Evolutionary conservation across 164 flowering plant species (phyloP).

Genomic region (Macadamia tetraphylla): DNA sequence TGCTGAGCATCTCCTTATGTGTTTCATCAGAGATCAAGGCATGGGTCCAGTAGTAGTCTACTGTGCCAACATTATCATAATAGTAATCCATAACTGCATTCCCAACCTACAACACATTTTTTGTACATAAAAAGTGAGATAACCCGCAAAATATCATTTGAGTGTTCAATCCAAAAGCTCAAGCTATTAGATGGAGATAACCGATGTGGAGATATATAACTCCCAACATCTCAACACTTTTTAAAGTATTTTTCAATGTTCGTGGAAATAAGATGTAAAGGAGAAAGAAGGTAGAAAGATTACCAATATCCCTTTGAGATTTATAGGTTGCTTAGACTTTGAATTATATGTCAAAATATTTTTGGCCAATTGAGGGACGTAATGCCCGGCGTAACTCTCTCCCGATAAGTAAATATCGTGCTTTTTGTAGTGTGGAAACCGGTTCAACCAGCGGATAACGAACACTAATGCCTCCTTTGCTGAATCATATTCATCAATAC

Average conservation of each 20-base stretch:
- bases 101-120: slow-evolving; percentile 46
- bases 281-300: background rate
- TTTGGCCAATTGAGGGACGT: slow-evolving; percentile 78
- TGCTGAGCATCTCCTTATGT: slow-evolving; percentile 47
- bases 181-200: background rate
- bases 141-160: background rate
- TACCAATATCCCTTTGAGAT: slow-evolving; percentile 85
- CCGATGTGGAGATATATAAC: too few species aligned
- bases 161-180: too few species aligned
- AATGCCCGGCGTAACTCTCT: slow-evolving; percentile 96
- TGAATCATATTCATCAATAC: slow-evolving; percentile 21
- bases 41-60: slow-evolving; percentile 92
- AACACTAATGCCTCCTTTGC: slow-evolving; percentile 75
- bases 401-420: slow-evolving; percentile 70
- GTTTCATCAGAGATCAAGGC: slow-evolving; percentile 85
- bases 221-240: too few species aligned
- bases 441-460: slow-evolving; percentile 61
- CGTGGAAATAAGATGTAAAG: too few species aligned
- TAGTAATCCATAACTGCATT: slow-evolving; percentile 86
- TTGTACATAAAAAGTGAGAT: background rate
- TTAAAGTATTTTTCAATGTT: too few species aligned
- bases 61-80: slow-evolving; percentile 82
- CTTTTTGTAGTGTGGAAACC: slow-evolving; percentile 64
- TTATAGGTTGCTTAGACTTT: slow-evolving; percentile 34
- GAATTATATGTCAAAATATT: slow-evolving; percentile 46